Evolutionary conservation across 2,329 filamentous ascomycete species (phyloP).

Genomic region (Xylariaceae sp.): DNA sequence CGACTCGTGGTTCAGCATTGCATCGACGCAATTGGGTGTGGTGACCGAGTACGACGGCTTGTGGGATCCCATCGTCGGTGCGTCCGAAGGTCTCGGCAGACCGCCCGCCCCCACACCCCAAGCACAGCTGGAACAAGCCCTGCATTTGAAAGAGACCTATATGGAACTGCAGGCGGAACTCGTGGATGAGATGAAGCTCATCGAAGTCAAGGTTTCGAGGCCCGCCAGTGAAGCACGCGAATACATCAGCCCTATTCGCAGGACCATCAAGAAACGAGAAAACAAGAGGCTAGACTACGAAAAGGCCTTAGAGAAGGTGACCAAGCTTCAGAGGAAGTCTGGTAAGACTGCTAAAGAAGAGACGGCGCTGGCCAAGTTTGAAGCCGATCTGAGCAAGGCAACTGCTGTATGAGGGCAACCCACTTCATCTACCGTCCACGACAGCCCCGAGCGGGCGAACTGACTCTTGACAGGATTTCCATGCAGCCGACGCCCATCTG

Average conservation of each 20-base stretch:
- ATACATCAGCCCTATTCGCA: constrained; percentile 65
- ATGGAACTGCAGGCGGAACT: constrained; percentile 67
- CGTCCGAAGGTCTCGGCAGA: constrained; percentile 51
- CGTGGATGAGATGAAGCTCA: constrained; percentile 61
- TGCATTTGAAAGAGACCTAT: constrained; percentile 61
- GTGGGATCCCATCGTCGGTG: constrained; percentile 70
- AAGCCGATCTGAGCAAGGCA: constrained; percentile 61
- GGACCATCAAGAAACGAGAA: constrained; percentile 79
- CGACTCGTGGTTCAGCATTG: constrained; percentile 70
- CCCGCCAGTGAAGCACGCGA: constrained; percentile 66
- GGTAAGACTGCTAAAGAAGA: constrained; percentile 70
- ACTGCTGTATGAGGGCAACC: constrained; percentile 48
- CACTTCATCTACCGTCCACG: not conserved
- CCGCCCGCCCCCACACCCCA: constrained; percentile 56
- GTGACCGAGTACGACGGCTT: constrained; percentile 64
- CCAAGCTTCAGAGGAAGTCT: constrained; percentile 64
- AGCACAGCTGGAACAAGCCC: constrained; percentile 57
- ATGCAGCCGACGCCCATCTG: constrained; percentile 68
- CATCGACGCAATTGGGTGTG: constrained; percentile 62
- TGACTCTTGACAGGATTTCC: constrained; percentile 54
- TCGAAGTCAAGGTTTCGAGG: constrained; percentile 64
- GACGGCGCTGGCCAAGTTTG: constrained; percentile 61
- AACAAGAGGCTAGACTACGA: constrained; percentile 80
- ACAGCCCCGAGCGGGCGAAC: not conserved
- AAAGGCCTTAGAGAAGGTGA: constrained; percentile 65